Conservation (phyloP, 2,329 filamentous ascomycete species). For the Seiridium cupressi region DNA sequence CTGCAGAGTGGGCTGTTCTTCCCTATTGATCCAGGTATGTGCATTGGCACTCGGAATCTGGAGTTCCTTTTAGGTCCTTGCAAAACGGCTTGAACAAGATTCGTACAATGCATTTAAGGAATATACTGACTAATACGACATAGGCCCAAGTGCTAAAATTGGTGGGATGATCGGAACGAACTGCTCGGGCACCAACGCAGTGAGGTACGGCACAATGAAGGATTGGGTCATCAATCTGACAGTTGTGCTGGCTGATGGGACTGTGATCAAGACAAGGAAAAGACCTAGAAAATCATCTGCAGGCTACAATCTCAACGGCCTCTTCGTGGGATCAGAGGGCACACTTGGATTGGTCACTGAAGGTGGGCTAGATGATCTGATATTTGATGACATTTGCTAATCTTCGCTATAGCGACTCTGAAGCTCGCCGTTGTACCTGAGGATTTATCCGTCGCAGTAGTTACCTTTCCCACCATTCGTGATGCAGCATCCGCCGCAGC, state of each 20-base stretch:
- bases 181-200: slow-evolving; percentile 75
- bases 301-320: slow-evolving; percentile 76
- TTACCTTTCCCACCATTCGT: slow-evolving; percentile 74
- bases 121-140: neutral
- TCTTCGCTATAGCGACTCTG: slow-evolving; percentile 57
- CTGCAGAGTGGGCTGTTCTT: slow-evolving; percentile 80
- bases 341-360: slow-evolving; percentile 81
- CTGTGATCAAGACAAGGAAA: slow-evolving; percentile 73
- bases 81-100: too few relatives aligned
- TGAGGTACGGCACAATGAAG: slow-evolving; percentile 82
- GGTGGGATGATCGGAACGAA: slow-evolving; percentile 83
- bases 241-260: slow-evolving; percentile 76
- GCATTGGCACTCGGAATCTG: too few relatives aligned
- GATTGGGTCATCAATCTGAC: slow-evolving; percentile 85
- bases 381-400: neutral
- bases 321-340: slow-evolving; percentile 81
- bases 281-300: slow-evolving; percentile 80
- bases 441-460: slow-evolving; percentile 74
- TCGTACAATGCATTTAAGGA: neutral
- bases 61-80: too few relatives aligned
- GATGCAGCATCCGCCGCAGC: slow-evolving; percentile 74
- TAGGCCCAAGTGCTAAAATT: slow-evolving; percentile 67
- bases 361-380: slow-evolving; percentile 29
- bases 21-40: slow-evolving; percentile 76
- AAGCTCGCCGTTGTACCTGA: slow-evolving; percentile 77